Percentiles rank a stretch among this genome's conserved stretches.
Evolutionary conservation across 176 grass and related monocot genomes (phyloP).

Genomic region (Tillandsia fasciculata): DNA sequence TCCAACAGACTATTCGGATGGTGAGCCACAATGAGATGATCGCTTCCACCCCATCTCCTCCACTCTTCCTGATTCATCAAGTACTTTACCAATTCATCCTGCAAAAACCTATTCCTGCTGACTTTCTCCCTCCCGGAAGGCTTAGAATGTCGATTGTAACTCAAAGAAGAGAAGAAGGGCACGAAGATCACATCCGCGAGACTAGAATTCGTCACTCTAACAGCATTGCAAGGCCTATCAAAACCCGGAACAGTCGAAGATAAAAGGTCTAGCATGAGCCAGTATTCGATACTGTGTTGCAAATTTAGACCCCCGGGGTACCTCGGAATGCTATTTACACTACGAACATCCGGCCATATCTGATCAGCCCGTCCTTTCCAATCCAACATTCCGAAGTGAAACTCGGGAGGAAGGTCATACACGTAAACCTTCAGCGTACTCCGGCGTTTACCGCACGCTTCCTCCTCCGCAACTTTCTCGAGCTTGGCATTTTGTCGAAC

Average conservation of each 20-base stretch:
- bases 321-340: constrained; percentile 32
- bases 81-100: constrained; percentile 54
- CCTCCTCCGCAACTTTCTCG: not conserved
- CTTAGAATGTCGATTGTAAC: constrained; percentile 77
- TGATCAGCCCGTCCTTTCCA: constrained; percentile 34
- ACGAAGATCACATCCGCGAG: constrained; percentile 66
- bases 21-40: constrained; percentile 76
- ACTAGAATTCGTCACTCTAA: constrained; percentile 55
- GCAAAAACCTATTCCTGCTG: constrained; percentile 42
- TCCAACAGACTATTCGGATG: constrained; percentile 89
- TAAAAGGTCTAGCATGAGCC: constrained; percentile 67
- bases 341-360: constrained; percentile 52
- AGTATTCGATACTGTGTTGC: constrained; percentile 89
- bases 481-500: not conserved
- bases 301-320: constrained; percentile 86
- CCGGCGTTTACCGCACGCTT: constrained; percentile 28
- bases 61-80: constrained; percentile 41
- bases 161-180: constrained; percentile 82
- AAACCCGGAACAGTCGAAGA: constrained; percentile 30
- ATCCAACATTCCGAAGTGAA: constrained; percentile 77
- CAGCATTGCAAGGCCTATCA: constrained; percentile 40
- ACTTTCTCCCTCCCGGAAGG: constrained; percentile 31
- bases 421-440: constrained; percentile 52
- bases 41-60: constrained; percentile 42
- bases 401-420: constrained; percentile 60